Percentiles rank a stretch among this genome's conserved stretches.
Conservation (phyloP, 2,329 filamentous ascomycete species). For the Thyridium curvatum region DNA sequence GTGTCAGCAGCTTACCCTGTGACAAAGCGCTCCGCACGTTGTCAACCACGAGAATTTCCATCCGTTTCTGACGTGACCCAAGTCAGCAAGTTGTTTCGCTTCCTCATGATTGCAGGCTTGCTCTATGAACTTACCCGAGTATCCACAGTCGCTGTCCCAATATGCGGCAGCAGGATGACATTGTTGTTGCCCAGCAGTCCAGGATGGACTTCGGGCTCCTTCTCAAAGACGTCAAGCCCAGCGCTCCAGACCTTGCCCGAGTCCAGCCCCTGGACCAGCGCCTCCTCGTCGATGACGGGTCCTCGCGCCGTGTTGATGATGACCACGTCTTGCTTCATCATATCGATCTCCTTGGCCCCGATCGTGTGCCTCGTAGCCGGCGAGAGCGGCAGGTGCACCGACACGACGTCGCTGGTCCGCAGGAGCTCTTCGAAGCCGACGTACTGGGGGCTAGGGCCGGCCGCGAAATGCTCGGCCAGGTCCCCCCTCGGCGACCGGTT, state of each 20-base stretch:
- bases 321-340: constrained; percentile 47
- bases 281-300: constrained; percentile 40
- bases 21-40: no score
- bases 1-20: no score
- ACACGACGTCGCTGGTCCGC: constrained; percentile 46
- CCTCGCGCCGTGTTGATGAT: constrained; percentile 68
- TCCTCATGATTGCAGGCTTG: no score
- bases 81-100: constrained; percentile 16
- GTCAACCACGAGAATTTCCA: no score
- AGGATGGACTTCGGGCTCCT: constrained; percentile 69
- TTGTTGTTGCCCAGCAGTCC: constrained; percentile 64
- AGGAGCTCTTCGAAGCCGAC: constrained; percentile 51
- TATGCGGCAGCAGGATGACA: constrained; percentile 73
- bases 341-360: constrained; percentile 37
- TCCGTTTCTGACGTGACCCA: constrained; percentile 11
- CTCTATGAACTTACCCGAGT: constrained; percentile 25
- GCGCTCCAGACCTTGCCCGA: constrained; percentile 48
- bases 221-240: constrained; percentile 72
- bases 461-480: constrained; percentile 39
- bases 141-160: constrained; percentile 77
- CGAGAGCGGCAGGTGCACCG: constrained; percentile 52
- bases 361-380: constrained; percentile 48
- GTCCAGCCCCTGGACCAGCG: constrained; percentile 55
- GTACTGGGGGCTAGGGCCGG: constrained; percentile 41
- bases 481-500: constrained; percentile 17